These are phyloP conservation scores for Solanum hybrid DNA, from an alignment of 305 asterid genomes.

Conservation along the genomic window DNA sequence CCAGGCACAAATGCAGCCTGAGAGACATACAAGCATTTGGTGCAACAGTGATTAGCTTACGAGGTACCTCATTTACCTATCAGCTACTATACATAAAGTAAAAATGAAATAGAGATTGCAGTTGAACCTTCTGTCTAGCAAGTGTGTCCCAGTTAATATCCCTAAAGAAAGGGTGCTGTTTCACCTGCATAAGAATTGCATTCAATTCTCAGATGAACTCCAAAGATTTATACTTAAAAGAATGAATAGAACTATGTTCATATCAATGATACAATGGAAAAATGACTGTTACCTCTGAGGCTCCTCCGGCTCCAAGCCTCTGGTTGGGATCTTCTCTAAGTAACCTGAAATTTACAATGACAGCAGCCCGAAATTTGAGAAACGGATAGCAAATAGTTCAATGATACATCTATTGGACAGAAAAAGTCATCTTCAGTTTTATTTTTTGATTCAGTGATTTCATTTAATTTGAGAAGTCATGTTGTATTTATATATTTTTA, in stretches of 20 bases:
- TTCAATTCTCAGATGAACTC: background rate
- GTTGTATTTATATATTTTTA: too few species aligned
- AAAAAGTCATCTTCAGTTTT: background rate
- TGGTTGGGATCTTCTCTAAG: slow-evolving; percentile 93
- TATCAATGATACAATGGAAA: background rate
- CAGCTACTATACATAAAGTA: background rate
- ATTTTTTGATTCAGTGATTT: background rate
- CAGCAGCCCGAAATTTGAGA: slow-evolving; percentile 4
- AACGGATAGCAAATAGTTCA: background rate
- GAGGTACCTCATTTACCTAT: background rate
- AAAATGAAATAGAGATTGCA: background rate
- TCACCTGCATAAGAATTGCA: slow-evolving; percentile 49
- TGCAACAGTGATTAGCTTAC: background rate
- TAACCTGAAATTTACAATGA: slow-evolving; percentile 39
- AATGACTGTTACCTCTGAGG: slow-evolving; percentile 58
- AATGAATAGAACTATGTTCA: background rate
- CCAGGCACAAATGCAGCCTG: slow-evolving; percentile 97
- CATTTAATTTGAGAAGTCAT: too few species aligned
- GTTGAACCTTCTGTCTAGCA: slow-evolving; percentile 85
- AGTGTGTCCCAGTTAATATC: slow-evolving; percentile 98
- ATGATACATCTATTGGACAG: background rate
- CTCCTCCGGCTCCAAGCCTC: slow-evolving; percentile 95
- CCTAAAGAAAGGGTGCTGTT: slow-evolving; percentile 84
- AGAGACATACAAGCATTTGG: slow-evolving; percentile 8
- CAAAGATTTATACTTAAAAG: background rate